These are phyloP conservation scores for Sporothrix mexicana DNA, from an alignment of 2,329 filamentous ascomycete species.

Conservation along the genomic window DNA sequence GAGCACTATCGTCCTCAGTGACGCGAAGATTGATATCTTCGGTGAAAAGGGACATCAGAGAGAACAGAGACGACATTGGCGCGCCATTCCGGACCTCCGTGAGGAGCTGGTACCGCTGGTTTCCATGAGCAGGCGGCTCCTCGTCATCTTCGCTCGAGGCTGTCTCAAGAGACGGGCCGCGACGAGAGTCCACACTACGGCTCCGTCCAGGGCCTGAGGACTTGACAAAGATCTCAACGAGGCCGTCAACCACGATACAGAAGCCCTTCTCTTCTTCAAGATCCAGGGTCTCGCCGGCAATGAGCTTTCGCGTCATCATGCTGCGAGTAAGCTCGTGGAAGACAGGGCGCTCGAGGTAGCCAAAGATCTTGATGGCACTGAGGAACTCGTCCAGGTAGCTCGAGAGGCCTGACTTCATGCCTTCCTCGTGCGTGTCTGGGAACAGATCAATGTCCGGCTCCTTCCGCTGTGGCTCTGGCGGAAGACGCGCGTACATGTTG, in stretches of 20 bases:
- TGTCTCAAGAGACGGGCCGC: conserved; percentile 49
- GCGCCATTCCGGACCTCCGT: conserved; percentile 98
- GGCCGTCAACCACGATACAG: conserved; percentile 92
- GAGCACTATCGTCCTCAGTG: conserved; percentile 61
- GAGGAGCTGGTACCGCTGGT: conserved; percentile 90
- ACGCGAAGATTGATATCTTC: conserved; percentile 85
- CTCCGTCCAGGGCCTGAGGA: conserved; percentile 63
- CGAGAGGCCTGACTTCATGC: conserved; percentile 86
- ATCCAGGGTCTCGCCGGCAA: conserved; percentile 92
- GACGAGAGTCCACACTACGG: conserved; percentile 44
- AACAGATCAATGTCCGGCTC: conserved; percentile 96
- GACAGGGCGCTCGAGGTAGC: conserved; percentile 92
- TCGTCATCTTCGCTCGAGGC: conserved; percentile 62
- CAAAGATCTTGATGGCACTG: conserved; percentile 98
- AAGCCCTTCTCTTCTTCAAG: conserved; percentile 98
- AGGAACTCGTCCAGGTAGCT: conserved; percentile 98
- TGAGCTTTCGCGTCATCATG: conserved; percentile 97
- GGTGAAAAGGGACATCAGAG: conserved; percentile 94
- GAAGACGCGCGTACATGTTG: conserved; percentile 94
- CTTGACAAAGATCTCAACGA: conserved; percentile 98
- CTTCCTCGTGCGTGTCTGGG: conserved; percentile 87
- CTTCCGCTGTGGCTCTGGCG: conserved; percentile 92
- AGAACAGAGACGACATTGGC: conserved; percentile 98
- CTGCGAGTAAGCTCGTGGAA: conserved; percentile 97
- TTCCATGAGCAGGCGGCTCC: conserved; percentile 56